These are phyloP conservation scores for Berberis vulgaris DNA, from an alignment of 164 flowering plant genomes.

Conservation along the genomic window DNA sequence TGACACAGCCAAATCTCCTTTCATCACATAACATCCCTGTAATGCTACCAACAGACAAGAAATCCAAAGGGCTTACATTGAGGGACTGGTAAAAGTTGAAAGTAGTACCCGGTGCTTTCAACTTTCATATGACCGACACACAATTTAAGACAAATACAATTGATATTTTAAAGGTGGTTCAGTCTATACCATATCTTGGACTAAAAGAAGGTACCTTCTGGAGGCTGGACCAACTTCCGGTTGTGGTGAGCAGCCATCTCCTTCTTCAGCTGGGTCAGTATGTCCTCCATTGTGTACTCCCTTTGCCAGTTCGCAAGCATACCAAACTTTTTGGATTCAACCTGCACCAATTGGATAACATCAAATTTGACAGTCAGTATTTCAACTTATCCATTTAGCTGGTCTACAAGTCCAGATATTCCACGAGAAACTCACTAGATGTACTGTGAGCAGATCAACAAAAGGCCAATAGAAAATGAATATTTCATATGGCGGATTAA, in stretches of 20 bases:
- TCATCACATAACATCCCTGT: conserved; percentile 28
- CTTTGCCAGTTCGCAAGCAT: conserved; percentile 85
- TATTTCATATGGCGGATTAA: too few relatives aligned
- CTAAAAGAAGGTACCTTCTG: conserved; percentile 92
- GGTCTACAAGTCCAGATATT: too few relatives aligned
- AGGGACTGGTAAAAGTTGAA: conserved; percentile 10
- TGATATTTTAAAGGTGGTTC: conserved; percentile 17
- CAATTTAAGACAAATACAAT: conserved; percentile 24
- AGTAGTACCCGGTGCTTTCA: conserved; percentile 19
- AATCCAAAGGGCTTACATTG: conserved; percentile 11
- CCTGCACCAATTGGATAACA: conserved; percentile 26
- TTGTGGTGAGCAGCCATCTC: conserved; percentile 90
- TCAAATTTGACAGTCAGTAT: background rate
- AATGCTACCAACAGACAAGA: conserved; percentile 10
- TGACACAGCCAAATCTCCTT: conserved; percentile 29
- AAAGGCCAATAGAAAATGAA: too few relatives aligned
- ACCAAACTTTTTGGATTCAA: conserved; percentile 78
- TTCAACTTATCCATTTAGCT: background rate
- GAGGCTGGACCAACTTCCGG: conserved; percentile 91
- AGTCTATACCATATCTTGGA: background rate
- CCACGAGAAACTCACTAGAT: too few relatives aligned
- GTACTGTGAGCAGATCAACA: too few relatives aligned
- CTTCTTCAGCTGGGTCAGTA: conserved; percentile 83
- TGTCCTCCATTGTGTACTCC: conserved; percentile 90
- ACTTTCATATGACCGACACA: conserved; percentile 23